Evolutionary conservation across 1,284 basidiomycete genomes (phyloP).

Genomic region (Rhodotorula sp.): DNA sequence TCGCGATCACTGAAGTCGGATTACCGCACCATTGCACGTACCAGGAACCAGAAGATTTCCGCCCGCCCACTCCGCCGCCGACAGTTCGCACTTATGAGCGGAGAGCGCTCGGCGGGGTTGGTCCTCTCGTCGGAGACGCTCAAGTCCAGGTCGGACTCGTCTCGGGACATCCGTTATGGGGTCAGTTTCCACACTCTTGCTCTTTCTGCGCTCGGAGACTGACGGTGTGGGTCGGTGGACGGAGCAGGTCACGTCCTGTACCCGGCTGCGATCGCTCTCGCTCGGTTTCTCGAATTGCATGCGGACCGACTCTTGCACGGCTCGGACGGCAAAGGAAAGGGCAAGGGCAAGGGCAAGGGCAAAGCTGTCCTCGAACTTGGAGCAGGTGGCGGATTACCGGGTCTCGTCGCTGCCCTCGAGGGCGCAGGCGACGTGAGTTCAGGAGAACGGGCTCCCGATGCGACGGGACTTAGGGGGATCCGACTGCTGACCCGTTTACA

Average conservation of each 20-base stretch:
- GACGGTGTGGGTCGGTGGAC: no score
- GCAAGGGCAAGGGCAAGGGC: conserved; percentile 50
- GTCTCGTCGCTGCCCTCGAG: conserved; percentile 68
- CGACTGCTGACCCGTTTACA: no score
- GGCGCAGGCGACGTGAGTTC: conserved; percentile 57
- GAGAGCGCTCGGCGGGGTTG: conserved; percentile 25
- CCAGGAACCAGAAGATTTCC: conserved; percentile 40
- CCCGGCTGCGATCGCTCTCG: conserved; percentile 50
- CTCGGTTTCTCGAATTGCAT: conserved; percentile 47
- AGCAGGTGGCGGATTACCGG: conserved; percentile 86
- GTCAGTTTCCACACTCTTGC: conserved; percentile 15
- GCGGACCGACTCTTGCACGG: conserved; percentile 23
- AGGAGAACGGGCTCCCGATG: not conserved
- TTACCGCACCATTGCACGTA: no score
- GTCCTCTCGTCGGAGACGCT: conserved; percentile 5
- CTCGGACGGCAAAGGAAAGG: conserved; percentile 52
- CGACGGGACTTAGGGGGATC: not conserved
- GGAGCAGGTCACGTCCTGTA: conserved; percentile 44
- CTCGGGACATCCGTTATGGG: conserved; percentile 44
- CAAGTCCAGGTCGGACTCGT: conserved; percentile 42
- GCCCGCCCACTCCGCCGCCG: conserved; percentile 41
- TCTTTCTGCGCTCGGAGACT: no score
- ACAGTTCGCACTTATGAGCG: conserved; percentile 36
- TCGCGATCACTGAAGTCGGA: no score
- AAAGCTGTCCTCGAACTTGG: conserved; percentile 79